Evolutionary conservation across 441 rosid species (phyloP), one percentile per base, ranked within the genome.

Genomic region (Raphanus hybrid): DNA sequence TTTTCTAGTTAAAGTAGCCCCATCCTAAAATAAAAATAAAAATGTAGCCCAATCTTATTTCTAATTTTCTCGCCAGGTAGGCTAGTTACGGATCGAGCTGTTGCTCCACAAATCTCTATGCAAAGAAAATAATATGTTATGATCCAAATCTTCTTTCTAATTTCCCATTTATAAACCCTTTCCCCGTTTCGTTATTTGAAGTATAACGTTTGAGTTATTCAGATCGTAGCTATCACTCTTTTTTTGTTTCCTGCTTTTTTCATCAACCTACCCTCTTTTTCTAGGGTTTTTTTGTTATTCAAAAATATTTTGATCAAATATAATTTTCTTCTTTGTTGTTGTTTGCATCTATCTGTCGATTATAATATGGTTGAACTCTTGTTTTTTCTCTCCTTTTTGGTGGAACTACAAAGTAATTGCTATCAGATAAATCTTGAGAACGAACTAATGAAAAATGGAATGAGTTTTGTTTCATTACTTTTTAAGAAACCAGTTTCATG

Each of bases 401-500:
- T 76, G 3, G 83, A 71, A 64, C 41, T 75, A 54, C 80, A 76
- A 72, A 62, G 67, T 58, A 75, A 50, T 41, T 80, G 79, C 23
- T 75, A 75, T 59, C 76, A 75, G 54, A 80, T 82, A 70, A 82
- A 83, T 74, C 79, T 85, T 60, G 89, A 71, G 54, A 73, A 43
- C 16, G 11, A 70, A 16, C 26, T 16, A 70, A 54, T 61, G 50
- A 76, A 83, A 27, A 57, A 71, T 57, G 69, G 75, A 61, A 81
- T 86, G 85, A 80, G 70, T 81, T 84, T 70, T 55, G 12, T 67
- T 37, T 75, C 78, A 41, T 74, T 78, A 35, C 77, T 82, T 76
- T 75, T 78, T 45, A 81, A 79, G 74, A 88, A 55, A 65, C 84
- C 85, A 45, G 11, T 82, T 9, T 64, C 85, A 67, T 82, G 86